phyloP scores from a whole-genome alignment of 129 eudicot species.

The Chrysanthemum seticuspe region DNA sequence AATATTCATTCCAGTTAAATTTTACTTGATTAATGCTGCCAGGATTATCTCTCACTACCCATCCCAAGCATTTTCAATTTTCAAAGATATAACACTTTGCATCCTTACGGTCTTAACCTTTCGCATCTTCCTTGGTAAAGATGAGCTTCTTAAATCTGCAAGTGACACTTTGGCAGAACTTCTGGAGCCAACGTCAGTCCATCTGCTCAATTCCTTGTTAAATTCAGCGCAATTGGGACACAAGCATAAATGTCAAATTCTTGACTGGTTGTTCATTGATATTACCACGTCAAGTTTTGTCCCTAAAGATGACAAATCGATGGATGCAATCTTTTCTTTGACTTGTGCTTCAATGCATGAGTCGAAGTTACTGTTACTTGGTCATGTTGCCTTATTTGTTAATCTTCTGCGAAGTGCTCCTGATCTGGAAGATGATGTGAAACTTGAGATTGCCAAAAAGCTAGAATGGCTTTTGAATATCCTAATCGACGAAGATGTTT shows the following conservation, averaged over 20 bases:
- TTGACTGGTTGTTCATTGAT: conserved; percentile 66
- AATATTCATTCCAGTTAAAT: conserved; percentile 78
- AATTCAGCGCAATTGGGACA: conserved; percentile 64
- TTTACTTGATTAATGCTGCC: conserved; percentile 88
- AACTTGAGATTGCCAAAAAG: conserved; percentile 63
- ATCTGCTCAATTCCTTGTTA: conserved; percentile 72
- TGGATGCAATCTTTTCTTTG: conserved; percentile 38
- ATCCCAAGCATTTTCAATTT: conserved; percentile 57
- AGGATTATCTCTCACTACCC: conserved; percentile 87
- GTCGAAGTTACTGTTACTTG: conserved; percentile 43
- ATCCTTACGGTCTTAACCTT: conserved; percentile 60
- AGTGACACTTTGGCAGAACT: conserved; percentile 47
- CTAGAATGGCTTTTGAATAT: conserved; percentile 64
- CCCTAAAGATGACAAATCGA: conserved; percentile 21
- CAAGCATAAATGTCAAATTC: conserved; percentile 54
- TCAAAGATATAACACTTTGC: conserved; percentile 60
- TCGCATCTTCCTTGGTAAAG: conserved; percentile 54
- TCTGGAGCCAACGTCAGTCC: conserved; percentile 83
- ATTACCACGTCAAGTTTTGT: conserved; percentile 15
- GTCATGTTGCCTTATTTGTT: conserved; percentile 62
- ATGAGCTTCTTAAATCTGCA: conserved; percentile 50
- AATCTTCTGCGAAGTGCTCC: conserved; percentile 65
- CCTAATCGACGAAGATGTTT: conserved; percentile 55
- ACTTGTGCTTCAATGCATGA: conserved; percentile 43
- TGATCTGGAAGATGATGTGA: conserved; percentile 67